phyloP scores from a whole-genome alignment of 2,329 filamentous ascomycete species.

The Aureobasidium sp. region DNA sequence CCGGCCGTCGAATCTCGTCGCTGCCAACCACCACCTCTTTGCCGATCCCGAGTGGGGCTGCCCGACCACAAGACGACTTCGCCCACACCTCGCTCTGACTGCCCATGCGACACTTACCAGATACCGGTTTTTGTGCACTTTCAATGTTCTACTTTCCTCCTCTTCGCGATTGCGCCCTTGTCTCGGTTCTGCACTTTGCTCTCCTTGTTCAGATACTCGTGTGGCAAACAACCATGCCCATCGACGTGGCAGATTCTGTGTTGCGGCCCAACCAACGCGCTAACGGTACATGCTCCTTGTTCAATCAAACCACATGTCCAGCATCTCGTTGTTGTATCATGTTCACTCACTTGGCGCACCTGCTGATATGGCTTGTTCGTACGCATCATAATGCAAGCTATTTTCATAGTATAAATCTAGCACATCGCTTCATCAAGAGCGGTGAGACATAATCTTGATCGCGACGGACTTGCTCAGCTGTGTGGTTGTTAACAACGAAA shows the following conservation, averaged over 20 bases:
- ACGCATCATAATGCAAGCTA: background rate
- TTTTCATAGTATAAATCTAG: background rate
- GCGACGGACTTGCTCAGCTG: background rate
- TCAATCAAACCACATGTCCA: background rate
- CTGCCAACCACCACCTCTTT: background rate
- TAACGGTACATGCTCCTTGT: background rate
- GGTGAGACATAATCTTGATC: background rate
- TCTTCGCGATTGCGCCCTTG: background rate
- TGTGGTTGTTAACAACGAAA: background rate
- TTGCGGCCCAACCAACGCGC: slow-evolving; percentile 4
- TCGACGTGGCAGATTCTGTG: background rate
- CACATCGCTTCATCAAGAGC: background rate
- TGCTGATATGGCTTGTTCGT: background rate
- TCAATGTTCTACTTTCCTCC: background rate
- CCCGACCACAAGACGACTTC: background rate
- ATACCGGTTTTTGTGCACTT: background rate
- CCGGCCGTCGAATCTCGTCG: background rate
- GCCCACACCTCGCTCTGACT: background rate
- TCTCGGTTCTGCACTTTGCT: background rate
- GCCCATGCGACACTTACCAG: slow-evolving; percentile 1
- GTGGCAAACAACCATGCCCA: slow-evolving; percentile 2
- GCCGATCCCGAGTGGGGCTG: slow-evolving; percentile 11
- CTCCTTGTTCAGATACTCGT: background rate
- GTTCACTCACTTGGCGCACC: background rate
- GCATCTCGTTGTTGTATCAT: background rate